Percentiles rank a stretch among this genome's conserved stretches.
Conservation (phyloP, 208 protist species). For the Acanthamoeba lenticulata region DNA sequence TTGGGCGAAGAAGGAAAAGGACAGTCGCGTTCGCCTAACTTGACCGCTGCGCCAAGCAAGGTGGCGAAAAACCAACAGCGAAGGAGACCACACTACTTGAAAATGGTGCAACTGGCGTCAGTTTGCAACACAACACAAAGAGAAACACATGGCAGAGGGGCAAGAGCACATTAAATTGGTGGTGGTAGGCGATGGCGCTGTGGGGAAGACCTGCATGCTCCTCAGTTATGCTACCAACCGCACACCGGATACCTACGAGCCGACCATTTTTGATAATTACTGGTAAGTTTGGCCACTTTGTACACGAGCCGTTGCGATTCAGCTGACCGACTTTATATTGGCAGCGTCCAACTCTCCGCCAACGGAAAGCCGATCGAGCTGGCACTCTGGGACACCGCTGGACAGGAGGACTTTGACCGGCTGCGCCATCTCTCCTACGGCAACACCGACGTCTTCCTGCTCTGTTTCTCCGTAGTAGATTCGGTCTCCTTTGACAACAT, state of each 20-base stretch:
- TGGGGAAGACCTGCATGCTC: constrained; percentile 63
- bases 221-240: constrained; percentile 18
- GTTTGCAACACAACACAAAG: too few species aligned
- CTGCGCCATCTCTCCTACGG: constrained; percentile 94
- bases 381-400: constrained; percentile 96
- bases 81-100: too few species aligned
- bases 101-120: too few species aligned
- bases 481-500: constrained; percentile 89
- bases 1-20: too few species aligned
- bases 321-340: too few species aligned
- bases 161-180: constrained; percentile 26
- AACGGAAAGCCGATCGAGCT: constrained; percentile 87
- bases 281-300: too few species aligned
- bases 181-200: constrained; percentile 66
- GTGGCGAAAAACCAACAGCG: too few species aligned
- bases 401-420: constrained; percentile 93
- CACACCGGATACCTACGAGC: background rate
- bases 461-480: constrained; percentile 89
- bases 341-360: background rate
- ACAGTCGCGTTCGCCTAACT: too few species aligned
- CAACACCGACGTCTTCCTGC: constrained; percentile 88
- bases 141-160: background rate
- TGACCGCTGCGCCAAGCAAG: too few species aligned
- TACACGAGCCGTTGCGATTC: too few species aligned
- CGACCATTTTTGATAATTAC: background rate